Percentiles rank a stretch among this genome's conserved stretches.
These are phyloP conservation scores for Vigna hirtella DNA, from an alignment of 306 rosid genomes.

Conservation along the genomic window DNA sequence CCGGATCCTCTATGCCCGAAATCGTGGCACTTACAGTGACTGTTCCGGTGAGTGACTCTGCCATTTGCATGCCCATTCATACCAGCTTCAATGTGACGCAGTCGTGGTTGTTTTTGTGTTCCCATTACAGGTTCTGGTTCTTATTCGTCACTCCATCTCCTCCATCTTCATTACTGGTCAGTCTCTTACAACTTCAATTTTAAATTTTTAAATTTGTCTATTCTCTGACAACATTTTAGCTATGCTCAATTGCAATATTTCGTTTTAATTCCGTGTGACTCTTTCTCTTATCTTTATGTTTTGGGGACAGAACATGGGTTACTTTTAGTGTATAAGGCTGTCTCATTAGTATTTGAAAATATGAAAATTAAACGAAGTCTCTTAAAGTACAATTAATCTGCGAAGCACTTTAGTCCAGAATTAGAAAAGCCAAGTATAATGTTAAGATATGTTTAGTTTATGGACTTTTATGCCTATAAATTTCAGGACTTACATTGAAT, in stretches of 20 bases:
- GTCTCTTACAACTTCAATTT: conserved; percentile 23
- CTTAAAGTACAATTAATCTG: too few relatives aligned
- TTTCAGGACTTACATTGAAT: too few relatives aligned
- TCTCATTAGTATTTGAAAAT: too few relatives aligned
- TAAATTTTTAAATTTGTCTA: neutral
- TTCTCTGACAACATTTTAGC: neutral
- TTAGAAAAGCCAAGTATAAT: too few relatives aligned
- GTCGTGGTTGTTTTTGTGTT: conserved; percentile 25
- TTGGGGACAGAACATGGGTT: neutral
- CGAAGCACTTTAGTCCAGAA: too few relatives aligned
- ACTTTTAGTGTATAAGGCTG: neutral
- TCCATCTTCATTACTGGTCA: conserved; percentile 42
- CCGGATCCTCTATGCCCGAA: conserved; percentile 66
- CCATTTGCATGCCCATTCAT: neutral
- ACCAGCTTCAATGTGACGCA: neutral
- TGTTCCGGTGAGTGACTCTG: conserved; percentile 45
- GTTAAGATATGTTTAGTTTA: too few relatives aligned
- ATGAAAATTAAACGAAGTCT: too few relatives aligned
- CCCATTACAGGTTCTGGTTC: conserved; percentile 42
- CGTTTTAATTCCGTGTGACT: neutral
- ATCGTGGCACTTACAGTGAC: conserved; percentile 49
- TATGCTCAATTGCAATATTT: neutral
- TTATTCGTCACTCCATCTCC: conserved; percentile 52
- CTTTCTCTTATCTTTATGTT: neutral
- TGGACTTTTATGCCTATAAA: too few relatives aligned